These are phyloP conservation scores for Marchantia polymorpha DNA, from an alignment of 225 moss, liverwort and hornwort species.

Conservation along the genomic window DNA sequence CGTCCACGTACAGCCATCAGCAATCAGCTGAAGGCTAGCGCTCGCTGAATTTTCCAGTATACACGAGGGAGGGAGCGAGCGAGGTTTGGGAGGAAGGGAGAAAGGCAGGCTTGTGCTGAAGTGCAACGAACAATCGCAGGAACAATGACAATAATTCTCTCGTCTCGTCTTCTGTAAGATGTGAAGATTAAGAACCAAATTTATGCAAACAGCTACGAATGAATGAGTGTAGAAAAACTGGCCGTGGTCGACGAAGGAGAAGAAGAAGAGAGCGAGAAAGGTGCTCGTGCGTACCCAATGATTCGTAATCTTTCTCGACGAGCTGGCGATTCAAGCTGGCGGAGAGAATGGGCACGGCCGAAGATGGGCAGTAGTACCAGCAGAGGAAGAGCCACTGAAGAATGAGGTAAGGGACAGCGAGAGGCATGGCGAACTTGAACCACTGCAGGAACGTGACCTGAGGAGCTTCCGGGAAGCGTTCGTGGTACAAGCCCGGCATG, in stretches of 20 bases:
- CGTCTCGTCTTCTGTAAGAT: no score
- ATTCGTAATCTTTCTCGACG: constrained; percentile 25
- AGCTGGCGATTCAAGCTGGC: constrained; percentile 31
- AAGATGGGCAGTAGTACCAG: constrained; percentile 52
- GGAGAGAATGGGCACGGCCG: constrained; percentile 17
- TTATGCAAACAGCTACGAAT: no score
- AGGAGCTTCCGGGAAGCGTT: constrained; percentile 60
- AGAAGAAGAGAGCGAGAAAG: neutral
- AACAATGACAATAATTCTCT: no score
- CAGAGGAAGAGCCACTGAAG: constrained; percentile 69
- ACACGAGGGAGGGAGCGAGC: no score
- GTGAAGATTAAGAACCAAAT: no score
- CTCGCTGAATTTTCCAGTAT: no score
- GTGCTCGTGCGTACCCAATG: constrained; percentile 21
- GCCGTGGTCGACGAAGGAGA: neutral
- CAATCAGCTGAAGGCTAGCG: no score
- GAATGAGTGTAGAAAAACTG: no score
- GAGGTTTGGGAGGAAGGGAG: no score
- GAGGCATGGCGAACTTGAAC: constrained; percentile 61
- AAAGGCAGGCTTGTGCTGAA: no score
- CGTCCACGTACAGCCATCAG: no score
- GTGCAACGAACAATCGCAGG: no score
- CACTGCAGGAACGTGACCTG: constrained; percentile 68
- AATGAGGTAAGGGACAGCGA: constrained; percentile 51
- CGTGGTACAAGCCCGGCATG: constrained; percentile 61